Conservation (phyloP, 2,329 filamentous ascomycete species). For the Colletotrichum sidae region DNA sequence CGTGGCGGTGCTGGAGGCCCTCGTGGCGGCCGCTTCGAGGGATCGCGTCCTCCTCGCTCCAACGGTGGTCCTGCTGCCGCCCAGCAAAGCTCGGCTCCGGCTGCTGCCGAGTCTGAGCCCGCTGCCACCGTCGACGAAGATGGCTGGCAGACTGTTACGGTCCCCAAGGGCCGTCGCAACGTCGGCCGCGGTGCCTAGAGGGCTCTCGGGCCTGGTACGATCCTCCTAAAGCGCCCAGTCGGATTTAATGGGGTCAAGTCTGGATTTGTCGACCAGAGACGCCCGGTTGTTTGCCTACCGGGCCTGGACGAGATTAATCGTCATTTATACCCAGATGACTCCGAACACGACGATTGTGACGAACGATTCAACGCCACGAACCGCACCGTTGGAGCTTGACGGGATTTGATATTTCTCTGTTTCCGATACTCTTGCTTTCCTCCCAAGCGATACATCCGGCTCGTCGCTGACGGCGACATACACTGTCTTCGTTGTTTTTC, state of each 20-base stretch:
- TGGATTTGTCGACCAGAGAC: constrained; percentile 28
- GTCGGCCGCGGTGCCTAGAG: constrained; percentile 34
- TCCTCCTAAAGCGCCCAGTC: constrained; percentile 32
- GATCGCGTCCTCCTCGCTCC: constrained; percentile 58
- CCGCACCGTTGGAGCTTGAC: constrained; percentile 34
- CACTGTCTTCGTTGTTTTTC: constrained; percentile 14
- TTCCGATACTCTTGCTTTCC: constrained; percentile 30
- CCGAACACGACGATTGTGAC: constrained; percentile 35
- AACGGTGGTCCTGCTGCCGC: constrained; percentile 57
- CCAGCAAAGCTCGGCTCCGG: constrained; percentile 51
- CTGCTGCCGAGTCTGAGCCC: constrained; percentile 45
- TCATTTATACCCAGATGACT: constrained; percentile 37
- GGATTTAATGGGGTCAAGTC: constrained; percentile 28
- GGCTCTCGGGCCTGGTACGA: constrained; percentile 25
- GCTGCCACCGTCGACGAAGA: constrained; percentile 62
- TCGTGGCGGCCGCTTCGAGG: constrained; percentile 58
- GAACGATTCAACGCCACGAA: constrained; percentile 37
- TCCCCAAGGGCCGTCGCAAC: constrained; percentile 46
- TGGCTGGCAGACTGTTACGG: constrained; percentile 69
- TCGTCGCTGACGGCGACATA: constrained; percentile 29
- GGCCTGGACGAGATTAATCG: constrained; percentile 35
- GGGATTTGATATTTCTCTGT: constrained; percentile 20
- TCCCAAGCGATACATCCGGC: constrained; percentile 22
- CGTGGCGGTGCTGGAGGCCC: constrained; percentile 56
- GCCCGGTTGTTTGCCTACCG: constrained; percentile 28